Base-by-base conservation (phyloP, 768 basidiomycete species). In the Cantharellus cinnabarinus region DNA sequence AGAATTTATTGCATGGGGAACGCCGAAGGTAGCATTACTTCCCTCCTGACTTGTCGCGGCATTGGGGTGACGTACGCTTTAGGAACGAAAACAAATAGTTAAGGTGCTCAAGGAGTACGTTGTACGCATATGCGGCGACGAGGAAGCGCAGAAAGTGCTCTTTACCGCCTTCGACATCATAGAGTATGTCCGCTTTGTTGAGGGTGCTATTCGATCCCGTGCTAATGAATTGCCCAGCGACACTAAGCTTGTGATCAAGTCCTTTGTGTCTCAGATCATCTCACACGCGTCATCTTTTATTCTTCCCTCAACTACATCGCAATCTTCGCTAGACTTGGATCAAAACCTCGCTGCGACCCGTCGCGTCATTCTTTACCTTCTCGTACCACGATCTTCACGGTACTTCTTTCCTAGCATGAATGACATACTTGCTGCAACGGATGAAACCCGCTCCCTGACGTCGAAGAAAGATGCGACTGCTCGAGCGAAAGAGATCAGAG, bases 11-110 rank as follows among this genome's bases (percentile, higher is more conserved):
- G 87, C 83, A 0, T 75, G 77, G 50, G 89, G 89, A 3, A 79
- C 77, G 7, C 89, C 91, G 3, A 97, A 95, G 73, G 85, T 82
- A 58, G 20, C 67, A 64, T 44, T 40, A 10, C 3, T 14, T 4
- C 3, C 39, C 3, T 41, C 15, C 7, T 20, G 7, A 15, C n/a
- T 37, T 3, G 7, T 62, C 20, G 29, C n/a, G 3, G 2, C 5
- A 29, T 15, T 3, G 4, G n/a, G n/a, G 1, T 20, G 42, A 20
- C 20, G 20, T 29, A 29, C 20, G 20, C 56, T 40, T 5, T 59
- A 85, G 84, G 90, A 95, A 68, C 79, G 91, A 59, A 97, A 95
- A 76, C 82, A 83, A 62, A 88, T 93, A 57, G 73, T 94, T 58
- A 93, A 93, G 72, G 77, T 79, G 3, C 75, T 97, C 56, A 91